A percentile compares a stretch with the other conserved stretches of the same genome.
Conservation (phyloP, 1,139 yeast species). For the Yamadazyma songkhlaensis region DNA sequence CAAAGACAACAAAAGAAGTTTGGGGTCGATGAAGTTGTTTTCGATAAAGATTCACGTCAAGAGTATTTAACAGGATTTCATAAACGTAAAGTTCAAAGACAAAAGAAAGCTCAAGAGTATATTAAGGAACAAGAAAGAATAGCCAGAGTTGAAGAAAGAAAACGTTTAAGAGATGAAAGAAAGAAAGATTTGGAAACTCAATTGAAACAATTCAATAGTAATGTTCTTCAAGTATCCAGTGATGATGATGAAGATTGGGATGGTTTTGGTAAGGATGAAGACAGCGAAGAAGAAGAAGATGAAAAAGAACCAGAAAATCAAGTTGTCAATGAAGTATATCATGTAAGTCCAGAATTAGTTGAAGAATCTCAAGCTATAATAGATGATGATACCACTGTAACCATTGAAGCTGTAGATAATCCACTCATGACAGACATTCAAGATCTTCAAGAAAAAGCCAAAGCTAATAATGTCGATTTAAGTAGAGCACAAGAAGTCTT, state of each 20-base stretch:
- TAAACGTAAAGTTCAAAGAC: conserved; percentile 84
- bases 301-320: conserved; percentile 17
- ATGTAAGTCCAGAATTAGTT: conserved; percentile 35
- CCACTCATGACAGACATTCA: conserved; percentile 36
- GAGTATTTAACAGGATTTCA: conserved; percentile 95
- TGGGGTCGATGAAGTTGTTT: conserved; percentile 76
- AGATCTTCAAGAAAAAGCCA: conserved; percentile 42
- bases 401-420: conserved; percentile 54
- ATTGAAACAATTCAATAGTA: conserved; percentile 55
- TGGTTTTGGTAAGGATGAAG: conserved; percentile 30
- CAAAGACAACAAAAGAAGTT: conserved; percentile 59
- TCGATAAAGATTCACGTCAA: conserved; percentile 68
- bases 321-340: conserved; percentile 42
- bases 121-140: conserved; percentile 74
- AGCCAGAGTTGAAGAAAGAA: conserved; percentile 74
- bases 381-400: conserved; percentile 59
- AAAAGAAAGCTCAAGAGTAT: conserved; percentile 77
- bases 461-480: conserved; percentile 62
- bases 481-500: conserved; percentile 58
- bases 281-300: conserved; percentile 22
- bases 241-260: conserved; percentile 42
- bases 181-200: conserved; percentile 63
- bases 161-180: conserved; percentile 65
- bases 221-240: conserved; percentile 31
- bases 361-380: conserved; percentile 46